A percentile compares a stretch with the other conserved stretches of the same genome.
These are phyloP conservation scores for Hamamelis virginiana DNA, from an alignment of 164 flowering plant genomes.

Conservation along the genomic window DNA sequence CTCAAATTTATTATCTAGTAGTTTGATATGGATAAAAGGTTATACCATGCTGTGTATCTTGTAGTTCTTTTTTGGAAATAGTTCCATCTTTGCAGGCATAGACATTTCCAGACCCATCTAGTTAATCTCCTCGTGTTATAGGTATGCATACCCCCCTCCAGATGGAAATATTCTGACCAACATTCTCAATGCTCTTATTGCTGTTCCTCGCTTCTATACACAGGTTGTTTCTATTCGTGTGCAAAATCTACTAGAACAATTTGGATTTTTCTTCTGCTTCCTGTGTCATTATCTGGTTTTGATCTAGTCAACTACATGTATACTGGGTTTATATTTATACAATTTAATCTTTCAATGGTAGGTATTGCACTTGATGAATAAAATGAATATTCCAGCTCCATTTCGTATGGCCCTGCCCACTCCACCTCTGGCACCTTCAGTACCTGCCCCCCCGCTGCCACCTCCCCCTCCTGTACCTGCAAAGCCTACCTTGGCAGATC, in stretches of 20 bases:
- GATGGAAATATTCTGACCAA: conserved; percentile 94
- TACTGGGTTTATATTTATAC: not conserved
- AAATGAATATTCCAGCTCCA: conserved; percentile 99
- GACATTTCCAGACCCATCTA: not conserved
- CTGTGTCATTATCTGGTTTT: conserved; percentile 2
- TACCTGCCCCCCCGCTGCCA: conserved; percentile 42
- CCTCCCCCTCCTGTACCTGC: conserved; percentile 40
- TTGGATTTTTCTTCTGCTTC: not conserved
- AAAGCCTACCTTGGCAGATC: conserved; percentile 42
- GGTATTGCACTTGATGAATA: conserved; percentile 99
- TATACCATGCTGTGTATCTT: not conserved
- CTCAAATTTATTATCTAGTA: not conserved
- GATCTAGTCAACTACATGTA: not conserved
- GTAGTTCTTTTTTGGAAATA: not conserved
- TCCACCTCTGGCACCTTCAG: conserved; percentile 81
- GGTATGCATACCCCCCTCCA: conserved; percentile 97
- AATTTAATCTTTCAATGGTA: conserved; percentile 21
- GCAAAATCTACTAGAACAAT: conserved; percentile 1
- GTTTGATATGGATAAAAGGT: not conserved
- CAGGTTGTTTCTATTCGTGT: conserved; percentile 50
- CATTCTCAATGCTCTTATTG: conserved; percentile 95
- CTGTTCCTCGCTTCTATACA: conserved; percentile 94
- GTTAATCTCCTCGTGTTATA: conserved; percentile 24
- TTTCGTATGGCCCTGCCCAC: conserved; percentile 89
- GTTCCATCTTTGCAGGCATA: not conserved